These are phyloP conservation scores for Inosperma sp. DNA, from an alignment of 768 basidiomycete species.

Conservation along the genomic window DNA sequence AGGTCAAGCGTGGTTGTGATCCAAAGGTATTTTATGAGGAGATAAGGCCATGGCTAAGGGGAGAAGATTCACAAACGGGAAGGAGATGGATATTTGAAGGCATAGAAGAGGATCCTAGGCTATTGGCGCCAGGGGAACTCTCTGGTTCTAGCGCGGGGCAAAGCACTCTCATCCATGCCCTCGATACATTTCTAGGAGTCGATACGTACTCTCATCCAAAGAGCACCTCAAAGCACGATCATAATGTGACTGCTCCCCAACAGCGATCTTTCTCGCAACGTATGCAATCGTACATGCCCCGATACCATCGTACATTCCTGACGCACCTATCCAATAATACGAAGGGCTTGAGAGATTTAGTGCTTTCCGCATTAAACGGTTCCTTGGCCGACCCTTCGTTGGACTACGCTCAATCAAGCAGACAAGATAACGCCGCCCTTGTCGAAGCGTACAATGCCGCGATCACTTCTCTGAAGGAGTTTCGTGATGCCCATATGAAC, in stretches of 20 bases:
- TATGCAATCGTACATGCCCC: constrained; percentile 85
- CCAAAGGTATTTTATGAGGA: constrained; percentile 71
- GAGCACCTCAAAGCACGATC: not conserved
- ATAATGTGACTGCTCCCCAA: not conserved
- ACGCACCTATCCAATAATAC: constrained; percentile 58
- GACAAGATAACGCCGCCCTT: constrained; percentile 30
- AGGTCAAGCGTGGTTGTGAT: constrained; percentile 69
- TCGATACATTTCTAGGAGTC: constrained; percentile 70
- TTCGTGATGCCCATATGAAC: constrained; percentile 76
- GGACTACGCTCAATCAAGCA: not conserved
- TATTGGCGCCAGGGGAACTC: constrained; percentile 47
- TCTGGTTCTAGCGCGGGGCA: constrained; percentile 83
- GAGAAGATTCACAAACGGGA: constrained; percentile 50
- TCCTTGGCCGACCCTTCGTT: not conserved
- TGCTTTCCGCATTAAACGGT: constrained; percentile 24
- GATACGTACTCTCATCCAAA: constrained; percentile 40
- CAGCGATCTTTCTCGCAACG: constrained; percentile 52
- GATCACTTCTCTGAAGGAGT: constrained; percentile 61
- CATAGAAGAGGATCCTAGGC: constrained; percentile 40
- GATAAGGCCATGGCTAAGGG: constrained; percentile 83
- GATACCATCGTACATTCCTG: constrained; percentile 73
- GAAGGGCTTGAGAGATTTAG: constrained; percentile 58
- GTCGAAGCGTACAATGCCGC: constrained; percentile 62
- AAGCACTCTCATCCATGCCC: constrained; percentile 68
- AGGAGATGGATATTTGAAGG: constrained; percentile 47